phyloP scores from a whole-genome alignment of 164 flowering plant species.

The Litsea cubeba region DNA sequence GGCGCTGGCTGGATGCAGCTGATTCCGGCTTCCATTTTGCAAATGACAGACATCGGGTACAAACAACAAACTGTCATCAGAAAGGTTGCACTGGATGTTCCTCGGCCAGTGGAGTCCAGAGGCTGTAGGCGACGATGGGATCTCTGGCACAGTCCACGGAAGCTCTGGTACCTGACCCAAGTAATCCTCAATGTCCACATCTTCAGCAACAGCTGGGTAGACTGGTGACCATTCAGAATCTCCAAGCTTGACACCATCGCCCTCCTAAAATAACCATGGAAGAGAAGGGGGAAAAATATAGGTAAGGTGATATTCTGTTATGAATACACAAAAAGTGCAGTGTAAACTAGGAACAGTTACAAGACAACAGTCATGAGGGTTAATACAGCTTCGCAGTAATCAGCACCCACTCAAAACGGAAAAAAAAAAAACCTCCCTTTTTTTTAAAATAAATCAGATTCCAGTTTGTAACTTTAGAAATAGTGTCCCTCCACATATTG shows the following conservation, averaged over 20 bases:
- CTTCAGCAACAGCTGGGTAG: constrained; percentile 33
- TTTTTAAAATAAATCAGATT: too few relatives aligned
- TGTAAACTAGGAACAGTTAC: neutral
- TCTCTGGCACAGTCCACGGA: constrained; percentile 59
- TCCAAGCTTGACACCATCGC: constrained; percentile 58
- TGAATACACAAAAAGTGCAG: neutral
- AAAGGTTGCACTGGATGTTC: constrained; percentile 13
- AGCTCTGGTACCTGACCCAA: constrained; percentile 56
- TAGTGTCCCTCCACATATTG: too few relatives aligned
- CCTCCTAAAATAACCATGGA: constrained; percentile 34
- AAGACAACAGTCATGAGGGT: too few relatives aligned
- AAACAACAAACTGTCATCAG: constrained; percentile 31
- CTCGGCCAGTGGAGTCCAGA: constrained; percentile 75
- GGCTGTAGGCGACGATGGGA: constrained; percentile 69
- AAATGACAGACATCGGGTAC: constrained; percentile 58
- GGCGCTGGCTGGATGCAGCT: neutral
- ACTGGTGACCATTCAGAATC: constrained; percentile 58
- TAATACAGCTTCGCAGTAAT: too few relatives aligned
- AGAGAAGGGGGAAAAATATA: neutral
- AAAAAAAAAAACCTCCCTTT: too few relatives aligned
- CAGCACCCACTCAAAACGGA: too few relatives aligned
- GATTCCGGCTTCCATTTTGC: neutral
- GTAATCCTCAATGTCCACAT: constrained; percentile 46
- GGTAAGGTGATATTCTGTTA: neutral
- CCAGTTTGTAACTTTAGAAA: too few relatives aligned